Conservation (phyloP, 2,329 filamentous ascomycete genomes). For the Pleomassaria siparia region DNA sequence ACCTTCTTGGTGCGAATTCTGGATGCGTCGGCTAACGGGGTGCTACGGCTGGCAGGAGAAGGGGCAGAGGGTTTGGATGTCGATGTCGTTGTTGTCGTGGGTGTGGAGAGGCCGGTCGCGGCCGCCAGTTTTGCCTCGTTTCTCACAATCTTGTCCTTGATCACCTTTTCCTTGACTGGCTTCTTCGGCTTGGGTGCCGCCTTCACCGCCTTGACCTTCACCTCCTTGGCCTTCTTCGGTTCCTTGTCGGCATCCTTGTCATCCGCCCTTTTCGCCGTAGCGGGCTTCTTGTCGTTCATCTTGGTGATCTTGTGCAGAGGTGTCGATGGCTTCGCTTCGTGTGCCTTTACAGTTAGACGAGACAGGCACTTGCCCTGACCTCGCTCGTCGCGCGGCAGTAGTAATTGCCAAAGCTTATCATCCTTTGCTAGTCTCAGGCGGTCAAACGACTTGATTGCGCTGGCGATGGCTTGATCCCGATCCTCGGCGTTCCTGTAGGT, state of each 20-base stretch:
- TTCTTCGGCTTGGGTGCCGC: slow-evolving; percentile 7
- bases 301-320: slow-evolving; percentile 42
- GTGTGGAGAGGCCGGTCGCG: slow-evolving; percentile 14
- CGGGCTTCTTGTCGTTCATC: slow-evolving; percentile 48
- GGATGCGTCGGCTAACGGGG: slow-evolving; percentile 23
- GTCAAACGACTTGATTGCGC: slow-evolving; percentile 65
- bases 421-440: slow-evolving; percentile 60
- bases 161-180: slow-evolving; percentile 27
- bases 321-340: slow-evolving; percentile 36
- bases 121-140: slow-evolving; percentile 23
- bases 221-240: slow-evolving; percentile 43
- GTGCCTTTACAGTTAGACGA: slow-evolving; percentile 55
- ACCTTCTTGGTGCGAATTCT: slow-evolving; percentile 34
- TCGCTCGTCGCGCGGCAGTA: slow-evolving; percentile 62
- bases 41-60: slow-evolving; percentile 22
- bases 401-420: slow-evolving; percentile 63
- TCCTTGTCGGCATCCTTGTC: slow-evolving; percentile 52
- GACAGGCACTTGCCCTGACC: slow-evolving; percentile 64
- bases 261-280: slow-evolving; percentile 44
- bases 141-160: slow-evolving; percentile 25
- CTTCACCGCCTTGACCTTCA: slow-evolving; percentile 31
- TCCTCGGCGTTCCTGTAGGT: slow-evolving; percentile 58
- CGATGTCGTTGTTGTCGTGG: slow-evolving; percentile 6
- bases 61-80: slow-evolving; percentile 11
- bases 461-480: slow-evolving; percentile 61